Evolutionary conservation across 257 asterid genomes (phyloP), one percentile per base, ranked within the genome.

Genomic region (Nicotiana undulata): DNA sequence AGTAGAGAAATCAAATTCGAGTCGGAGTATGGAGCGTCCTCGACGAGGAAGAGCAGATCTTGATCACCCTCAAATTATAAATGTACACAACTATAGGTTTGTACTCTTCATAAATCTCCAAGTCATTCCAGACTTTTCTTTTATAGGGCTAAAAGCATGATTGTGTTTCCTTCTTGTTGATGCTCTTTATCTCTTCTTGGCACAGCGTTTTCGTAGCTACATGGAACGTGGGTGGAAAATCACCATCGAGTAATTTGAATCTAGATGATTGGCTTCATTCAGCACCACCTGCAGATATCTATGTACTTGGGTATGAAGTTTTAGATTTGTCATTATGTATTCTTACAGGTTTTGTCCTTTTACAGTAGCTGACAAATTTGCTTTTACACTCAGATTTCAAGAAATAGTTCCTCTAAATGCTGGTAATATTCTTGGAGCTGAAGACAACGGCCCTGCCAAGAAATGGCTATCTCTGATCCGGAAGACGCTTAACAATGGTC

Each of bases 361-460:
- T 51, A 72, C 10, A 16, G 64, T 44, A 76, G 70, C 80, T 29
- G 5, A 28, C 29, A 37, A 64, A 5, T 8, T 59, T 76, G 59
- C 53, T 76, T 80, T 76, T 9, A 24, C 2, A 22, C 16, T 81
- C 58, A 96, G 99, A 59, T 96, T 96, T 89, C 98, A 96, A 90
- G 98, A 96, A 84, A 94, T 96, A 83, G 99, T 96, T 81, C 99
- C 98, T 65, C 79, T 96, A 74, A 96, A 94, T 84, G 98, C 99
- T 80, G 94, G 99, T 66, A 96, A 96, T 77, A 96, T 96, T 78
- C 90, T 96, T 46, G 99, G 93, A 12, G 98, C 99, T 52, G 99
- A 96, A 83, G 99, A 96, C 87, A 96, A 96, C 32, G 99, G 99
- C 26, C 99, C 99, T 31, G 98, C 99, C 31, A 94, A 93, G 75